Base-by-base conservation (phyloP, 179 eudicot genomes). In the Actinidia arguta region DNA sequence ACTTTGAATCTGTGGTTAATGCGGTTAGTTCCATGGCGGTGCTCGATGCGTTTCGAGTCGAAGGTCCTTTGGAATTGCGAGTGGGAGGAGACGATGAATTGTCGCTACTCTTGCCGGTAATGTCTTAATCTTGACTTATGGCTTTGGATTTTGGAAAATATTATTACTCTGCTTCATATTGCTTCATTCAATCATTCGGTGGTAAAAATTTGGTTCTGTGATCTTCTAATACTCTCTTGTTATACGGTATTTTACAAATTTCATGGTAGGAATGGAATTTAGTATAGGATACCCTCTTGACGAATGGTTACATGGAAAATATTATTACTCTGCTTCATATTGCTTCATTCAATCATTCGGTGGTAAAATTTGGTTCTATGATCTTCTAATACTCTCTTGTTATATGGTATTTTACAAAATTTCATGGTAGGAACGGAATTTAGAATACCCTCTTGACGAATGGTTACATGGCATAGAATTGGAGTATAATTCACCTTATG, bases 41-140 rank as follows among this genome's bases (percentile, higher is more conserved):
- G 71, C 80, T 89, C 55, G 86, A 82, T 46, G 51, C 74, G 17
- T 64, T 91, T 22, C 78, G 59, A 67, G 66, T 89, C 10, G 73
- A 82, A 78, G 93, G 93, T 42, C 93, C 93, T 66, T 76, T 83
- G 22, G 92, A 89, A 67, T 83, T 91, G 66, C 64, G 54, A 14
- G 86, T 83, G 50, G 55, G 63, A 5, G 87, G 88, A 68, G 84
- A 82, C 12, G 87, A 90, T 86, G 76, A 81, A 58, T 63, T 91
- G 20, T 85, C 89, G 24, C 81, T 92, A 7, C 79, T 58, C 20
- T 84, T 92, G 83, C 95, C 92, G 84, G 95, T 92, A 90, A 27
- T 81, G 50, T 82, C 36, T 6, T 12, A n/a, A 2, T 70, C 44
- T 47, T 61, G 52, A 44, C 22, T 44, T 39, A 3, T 44, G 16